Percentiles rank a stretch among this genome's conserved stretches.
phyloP scores from a whole-genome alignment of 2,329 filamentous ascomycete species.

The Nothopassalora personata region DNA sequence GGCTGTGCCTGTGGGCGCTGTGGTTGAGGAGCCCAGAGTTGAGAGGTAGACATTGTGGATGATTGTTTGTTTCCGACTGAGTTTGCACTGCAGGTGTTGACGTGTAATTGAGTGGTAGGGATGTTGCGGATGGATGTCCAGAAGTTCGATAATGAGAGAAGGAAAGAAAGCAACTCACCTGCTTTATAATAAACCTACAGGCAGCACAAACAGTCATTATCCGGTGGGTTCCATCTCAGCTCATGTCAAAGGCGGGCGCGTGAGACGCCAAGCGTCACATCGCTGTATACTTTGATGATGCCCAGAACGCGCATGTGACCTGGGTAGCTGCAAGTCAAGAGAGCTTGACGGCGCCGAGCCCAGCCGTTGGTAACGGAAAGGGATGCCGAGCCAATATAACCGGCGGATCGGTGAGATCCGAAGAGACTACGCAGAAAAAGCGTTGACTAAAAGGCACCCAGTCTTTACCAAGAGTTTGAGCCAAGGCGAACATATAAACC shows the following conservation, averaged over 20 bases:
- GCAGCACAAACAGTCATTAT: neutral
- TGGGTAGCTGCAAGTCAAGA: neutral
- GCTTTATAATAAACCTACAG: neutral
- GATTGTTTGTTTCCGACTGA: neutral
- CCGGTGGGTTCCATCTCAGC: neutral
- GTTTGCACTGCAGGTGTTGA: neutral
- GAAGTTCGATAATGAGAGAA: neutral
- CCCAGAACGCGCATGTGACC: conserved; percentile 5
- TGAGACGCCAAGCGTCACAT: conserved; percentile 5
- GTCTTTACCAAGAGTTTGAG: conserved; percentile 7
- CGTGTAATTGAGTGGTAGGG: neutral
- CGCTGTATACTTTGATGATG: conserved; percentile 6
- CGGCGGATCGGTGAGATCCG: neutral
- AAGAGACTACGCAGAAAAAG: conserved; percentile 2
- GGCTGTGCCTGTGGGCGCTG: conserved; percentile 4
- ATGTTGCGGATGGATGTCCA: neutral
- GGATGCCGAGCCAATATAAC: neutral
- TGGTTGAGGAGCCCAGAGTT: conserved; percentile 9
- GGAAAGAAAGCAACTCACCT: neutral
- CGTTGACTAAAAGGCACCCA: conserved; percentile 1
- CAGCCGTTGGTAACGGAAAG: neutral
- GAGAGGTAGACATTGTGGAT: conserved; percentile 14
- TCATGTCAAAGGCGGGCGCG: conserved; percentile 1
- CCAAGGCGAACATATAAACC: conserved; percentile 15
- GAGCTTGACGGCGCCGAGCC: neutral